Base-by-base conservation (phyloP, 306 rosid species). In the Lathyrus oleraceus region DNA sequence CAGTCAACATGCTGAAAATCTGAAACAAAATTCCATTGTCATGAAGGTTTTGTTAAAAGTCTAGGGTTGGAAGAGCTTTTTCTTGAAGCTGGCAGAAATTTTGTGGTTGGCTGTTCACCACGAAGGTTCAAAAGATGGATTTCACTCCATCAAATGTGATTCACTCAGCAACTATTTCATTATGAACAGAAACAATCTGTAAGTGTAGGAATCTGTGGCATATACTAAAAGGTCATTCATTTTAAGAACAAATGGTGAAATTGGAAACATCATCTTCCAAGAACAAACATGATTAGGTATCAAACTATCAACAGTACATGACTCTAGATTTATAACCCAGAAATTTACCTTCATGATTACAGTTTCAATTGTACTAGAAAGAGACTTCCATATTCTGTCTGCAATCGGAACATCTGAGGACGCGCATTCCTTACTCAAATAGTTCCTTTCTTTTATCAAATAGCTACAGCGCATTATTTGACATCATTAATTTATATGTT, bases 361-460 rank as follows among this genome's bases (percentile, higher is more conserved):
- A 49, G 83, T 76, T 11, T 78, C 87, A 69, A 95, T 89, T 83
- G 90, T 82, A 4, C 88, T 85, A 61, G 97, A 76, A 67, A 95
- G 92, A 40, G 76, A 20, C 76, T 79, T 82, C 97, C 99, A 89
- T 83, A 87, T 77, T 62, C 73, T 77, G 66, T 85, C 77, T 1
- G 87, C 85, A 63, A 95, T 77, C 0, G 96, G 88, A 75, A 83
- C 80, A 85, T 91, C 89, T 40, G 86, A 81, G 57, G 70, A 65
- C 44, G 61, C 36, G 51, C 54, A 73, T 67, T 84, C 86, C 60
- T 6, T 73, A 62, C 51, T 73, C 87, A 87, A 76, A 71, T 87
- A 88, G 82, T 65, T 69, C 92, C 81, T 86, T 82, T 95, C 99
- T 75, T 86, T 88, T 66, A 65, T 74, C 85, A 95, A 57, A 84